Conservation (phyloP, 495 filamentous ascomycete species). For the Daldinia bambusicola region DNA sequence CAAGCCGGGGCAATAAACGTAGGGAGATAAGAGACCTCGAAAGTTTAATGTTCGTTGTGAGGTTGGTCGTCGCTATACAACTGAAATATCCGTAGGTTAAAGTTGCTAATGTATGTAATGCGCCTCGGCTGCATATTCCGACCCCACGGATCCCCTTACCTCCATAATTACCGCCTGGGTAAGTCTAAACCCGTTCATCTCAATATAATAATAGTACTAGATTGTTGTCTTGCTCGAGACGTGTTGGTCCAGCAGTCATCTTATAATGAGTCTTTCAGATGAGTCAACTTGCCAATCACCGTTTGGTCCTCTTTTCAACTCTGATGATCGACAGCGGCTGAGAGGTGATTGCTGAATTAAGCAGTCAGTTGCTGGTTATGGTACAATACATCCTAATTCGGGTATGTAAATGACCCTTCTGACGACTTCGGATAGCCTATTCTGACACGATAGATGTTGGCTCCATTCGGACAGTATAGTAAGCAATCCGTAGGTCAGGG, state of each 20-base stretch:
- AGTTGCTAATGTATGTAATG: slow-evolving; percentile 13
- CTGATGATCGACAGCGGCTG: slow-evolving; percentile 25
- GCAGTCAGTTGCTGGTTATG: slow-evolving; percentile 6
- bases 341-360: slow-evolving; percentile 14
- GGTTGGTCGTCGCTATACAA: background rate
- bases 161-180: slow-evolving; percentile 1
- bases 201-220: background rate
- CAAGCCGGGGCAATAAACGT: background rate
- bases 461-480: slow-evolving; percentile 19
- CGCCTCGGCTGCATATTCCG: slow-evolving; percentile 7
- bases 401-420: slow-evolving; percentile 4
- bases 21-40: background rate
- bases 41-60: background rate
- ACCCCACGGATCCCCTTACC: slow-evolving; percentile 9
- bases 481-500: slow-evolving; percentile 14
- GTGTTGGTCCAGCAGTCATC: background rate
- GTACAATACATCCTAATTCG: slow-evolving; percentile 13
- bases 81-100: background rate
- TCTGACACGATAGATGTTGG: slow-evolving; percentile 10
- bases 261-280: slow-evolving; percentile 1
- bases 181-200: slow-evolving; percentile 1
- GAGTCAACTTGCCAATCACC: slow-evolving; percentile 9
- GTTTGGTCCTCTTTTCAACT: slow-evolving; percentile 15
- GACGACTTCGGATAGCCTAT: slow-evolving; percentile 12
- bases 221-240: slow-evolving; percentile 5